Evolutionary conservation across 129 eudicot species (phyloP).

Genomic region (Glebionis coronaria): DNA sequence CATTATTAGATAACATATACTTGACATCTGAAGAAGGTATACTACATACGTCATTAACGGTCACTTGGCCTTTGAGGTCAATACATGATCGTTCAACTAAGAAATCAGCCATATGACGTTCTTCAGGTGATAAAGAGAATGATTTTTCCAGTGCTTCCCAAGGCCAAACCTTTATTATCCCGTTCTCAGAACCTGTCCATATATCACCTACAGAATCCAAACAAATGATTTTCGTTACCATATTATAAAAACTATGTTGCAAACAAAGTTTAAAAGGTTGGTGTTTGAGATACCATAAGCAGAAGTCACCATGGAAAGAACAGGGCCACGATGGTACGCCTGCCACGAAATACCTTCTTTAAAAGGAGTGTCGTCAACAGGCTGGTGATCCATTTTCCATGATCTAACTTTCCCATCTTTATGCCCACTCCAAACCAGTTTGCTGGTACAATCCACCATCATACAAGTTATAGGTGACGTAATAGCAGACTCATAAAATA

Average conservation of each 20-base stretch:
- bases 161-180: conserved; percentile 84
- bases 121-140: conserved; percentile 84
- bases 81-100: conserved; percentile 77
- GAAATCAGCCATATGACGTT: conserved; percentile 95
- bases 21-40: conserved; percentile 86
- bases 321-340: conserved; percentile 78
- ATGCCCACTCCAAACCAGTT: conserved; percentile 93
- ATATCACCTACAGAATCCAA: conserved; percentile 64
- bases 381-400: conserved; percentile 78
- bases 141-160: conserved; percentile 94
- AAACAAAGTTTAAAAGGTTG: too few species aligned
- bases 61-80: conserved; percentile 88
- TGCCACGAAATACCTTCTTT: conserved; percentile 89
- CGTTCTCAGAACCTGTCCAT: conserved; percentile 91
- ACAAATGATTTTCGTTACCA: not conserved
- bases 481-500: conserved; percentile 65
- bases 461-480: conserved; percentile 77
- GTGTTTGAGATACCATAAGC: conserved; percentile 68
- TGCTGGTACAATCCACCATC: conserved; percentile 67
- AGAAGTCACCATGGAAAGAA: conserved; percentile 69
- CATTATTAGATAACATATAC: conserved; percentile 61
- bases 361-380: conserved; percentile 43
- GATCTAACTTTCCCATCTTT: conserved; percentile 92
- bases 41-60: conserved; percentile 80
- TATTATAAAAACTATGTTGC: not conserved